These are phyloP conservation scores for Cystobasidium ongulense DNA, from an alignment of 768 basidiomycete species.

Conservation along the genomic window DNA sequence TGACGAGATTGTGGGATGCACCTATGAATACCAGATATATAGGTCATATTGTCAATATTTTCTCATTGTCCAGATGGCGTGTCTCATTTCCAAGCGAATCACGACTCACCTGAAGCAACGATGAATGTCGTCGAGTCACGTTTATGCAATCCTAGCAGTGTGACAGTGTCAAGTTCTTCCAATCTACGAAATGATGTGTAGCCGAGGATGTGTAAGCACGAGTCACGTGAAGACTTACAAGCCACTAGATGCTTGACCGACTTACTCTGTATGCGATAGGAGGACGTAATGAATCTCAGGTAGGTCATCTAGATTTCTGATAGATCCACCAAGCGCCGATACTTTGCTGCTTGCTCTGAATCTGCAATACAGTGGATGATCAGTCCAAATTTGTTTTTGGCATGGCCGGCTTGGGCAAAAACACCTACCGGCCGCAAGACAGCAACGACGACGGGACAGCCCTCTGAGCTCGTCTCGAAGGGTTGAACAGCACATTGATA, in stretches of 20 bases:
- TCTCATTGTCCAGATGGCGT: background rate
- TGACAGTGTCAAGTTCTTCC: background rate
- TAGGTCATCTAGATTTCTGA: background rate
- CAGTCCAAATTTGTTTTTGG: background rate
- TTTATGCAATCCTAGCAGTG: background rate
- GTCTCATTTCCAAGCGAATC: background rate
- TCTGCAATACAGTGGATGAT: background rate
- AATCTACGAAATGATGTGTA: background rate
- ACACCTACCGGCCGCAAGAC: background rate
- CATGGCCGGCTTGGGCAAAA: background rate
- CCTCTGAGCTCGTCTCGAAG: background rate
- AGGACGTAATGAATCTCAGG: background rate
- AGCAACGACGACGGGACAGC: background rate
- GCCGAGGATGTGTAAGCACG: background rate
- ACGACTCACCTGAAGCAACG: background rate
- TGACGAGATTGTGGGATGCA: background rate
- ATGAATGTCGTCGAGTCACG: background rate
- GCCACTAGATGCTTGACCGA: background rate
- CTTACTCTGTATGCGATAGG: background rate
- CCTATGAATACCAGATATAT: background rate
- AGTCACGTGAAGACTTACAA: background rate
- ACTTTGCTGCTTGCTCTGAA: background rate
- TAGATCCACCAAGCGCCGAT: background rate
- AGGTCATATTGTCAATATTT: background rate
- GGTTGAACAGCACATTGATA: background rate